These are phyloP conservation scores for Leishmania turanica DNA, from an alignment of 208 protist species.

Conservation along the genomic window DNA sequence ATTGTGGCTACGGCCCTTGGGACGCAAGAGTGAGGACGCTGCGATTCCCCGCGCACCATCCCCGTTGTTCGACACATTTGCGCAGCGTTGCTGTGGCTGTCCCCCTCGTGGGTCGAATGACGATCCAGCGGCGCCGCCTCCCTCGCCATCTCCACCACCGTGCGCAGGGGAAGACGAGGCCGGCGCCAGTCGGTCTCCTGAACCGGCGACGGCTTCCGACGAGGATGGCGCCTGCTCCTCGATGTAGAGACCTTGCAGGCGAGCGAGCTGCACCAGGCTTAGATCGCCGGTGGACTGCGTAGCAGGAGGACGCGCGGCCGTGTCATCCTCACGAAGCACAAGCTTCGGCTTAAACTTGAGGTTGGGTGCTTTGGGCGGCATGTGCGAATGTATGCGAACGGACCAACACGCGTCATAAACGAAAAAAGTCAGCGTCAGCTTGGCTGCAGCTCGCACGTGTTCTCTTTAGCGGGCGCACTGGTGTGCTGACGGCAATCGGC, in stretches of 20 bases:
- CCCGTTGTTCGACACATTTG: background rate
- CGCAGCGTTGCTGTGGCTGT: background rate
- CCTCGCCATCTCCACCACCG: background rate
- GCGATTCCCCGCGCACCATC: background rate
- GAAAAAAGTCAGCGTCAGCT: background rate
- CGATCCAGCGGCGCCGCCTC: background rate
- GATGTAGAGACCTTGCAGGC: slow-evolving; percentile 55
- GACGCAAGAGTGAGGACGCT: slow-evolving; percentile 18
- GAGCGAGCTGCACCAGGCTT: slow-evolving; percentile 62
- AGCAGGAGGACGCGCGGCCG: slow-evolving; percentile 8
- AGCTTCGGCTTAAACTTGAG: slow-evolving; percentile 74
- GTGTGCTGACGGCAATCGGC: background rate
- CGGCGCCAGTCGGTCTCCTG: background rate
- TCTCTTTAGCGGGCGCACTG: background rate
- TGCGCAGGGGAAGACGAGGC: background rate
- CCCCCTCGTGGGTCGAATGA: background rate
- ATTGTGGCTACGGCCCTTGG: slow-evolving; percentile 20
- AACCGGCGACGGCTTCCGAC: background rate
- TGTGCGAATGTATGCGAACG: slow-evolving; percentile 2
- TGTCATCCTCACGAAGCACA: slow-evolving; percentile 37
- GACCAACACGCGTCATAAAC: background rate
- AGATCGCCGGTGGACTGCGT: slow-evolving; percentile 29
- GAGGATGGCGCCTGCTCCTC: slow-evolving; percentile 8
- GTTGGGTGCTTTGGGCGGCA: slow-evolving; percentile 74
- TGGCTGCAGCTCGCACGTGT: background rate